phyloP scores from a whole-genome alignment of 805 yeast species.

The Spathaspora arborariae region DNA sequence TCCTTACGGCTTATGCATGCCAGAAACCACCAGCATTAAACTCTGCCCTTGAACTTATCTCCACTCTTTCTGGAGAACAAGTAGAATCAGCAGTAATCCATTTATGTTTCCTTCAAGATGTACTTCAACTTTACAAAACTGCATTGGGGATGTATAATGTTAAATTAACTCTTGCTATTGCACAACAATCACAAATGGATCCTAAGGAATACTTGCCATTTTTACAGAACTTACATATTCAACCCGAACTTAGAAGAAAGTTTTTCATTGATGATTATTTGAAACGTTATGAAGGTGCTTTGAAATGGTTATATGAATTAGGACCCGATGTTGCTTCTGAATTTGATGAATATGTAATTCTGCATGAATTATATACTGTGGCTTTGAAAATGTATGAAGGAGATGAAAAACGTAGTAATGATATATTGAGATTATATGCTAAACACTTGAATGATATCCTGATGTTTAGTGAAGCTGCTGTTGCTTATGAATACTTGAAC shows the following conservation, averaged over 20 bases:
- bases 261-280: slow-evolving; percentile 79
- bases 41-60: slow-evolving; percentile 67
- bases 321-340: slow-evolving; percentile 43
- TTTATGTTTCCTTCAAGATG: slow-evolving; percentile 86
- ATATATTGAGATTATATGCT: slow-evolving; percentile 61
- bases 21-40: slow-evolving; percentile 81
- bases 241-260: slow-evolving; percentile 59
- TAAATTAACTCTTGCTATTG: slow-evolving; percentile 73
- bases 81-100: slow-evolving; percentile 68
- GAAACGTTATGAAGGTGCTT: slow-evolving; percentile 64
- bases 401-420: slow-evolving; percentile 48
- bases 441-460: slow-evolving; percentile 51
- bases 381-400: slow-evolving; percentile 66
- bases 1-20: slow-evolving; percentile 89
- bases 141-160: slow-evolving; percentile 83
- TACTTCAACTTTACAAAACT: slow-evolving; percentile 71
- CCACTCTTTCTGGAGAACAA: slow-evolving; percentile 45
- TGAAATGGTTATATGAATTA: slow-evolving; percentile 56
- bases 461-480: slow-evolving; percentile 70
- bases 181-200: slow-evolving; percentile 96
- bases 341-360: slow-evolving; percentile 62
- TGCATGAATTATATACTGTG: slow-evolving; percentile 63
- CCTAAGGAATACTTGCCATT: slow-evolving; percentile 97
- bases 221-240: slow-evolving; percentile 71
- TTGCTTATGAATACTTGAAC: slow-evolving; percentile 68